These are phyloP conservation scores for Pilobolus umbonatus DNA, from an alignment of 192 early-diverging fungal species.

Conservation along the genomic window DNA sequence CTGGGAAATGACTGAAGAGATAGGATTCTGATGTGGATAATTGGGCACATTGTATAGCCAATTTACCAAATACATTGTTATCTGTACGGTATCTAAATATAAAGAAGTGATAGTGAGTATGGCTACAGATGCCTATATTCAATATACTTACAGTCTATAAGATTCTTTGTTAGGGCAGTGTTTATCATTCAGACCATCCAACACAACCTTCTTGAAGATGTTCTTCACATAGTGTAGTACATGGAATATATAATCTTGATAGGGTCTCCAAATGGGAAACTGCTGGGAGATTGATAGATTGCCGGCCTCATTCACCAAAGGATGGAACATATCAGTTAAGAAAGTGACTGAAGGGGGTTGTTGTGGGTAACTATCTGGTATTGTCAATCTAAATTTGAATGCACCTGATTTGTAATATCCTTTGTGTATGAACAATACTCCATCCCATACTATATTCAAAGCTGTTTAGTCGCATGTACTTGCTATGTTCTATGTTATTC, in stretches of 20 bases:
- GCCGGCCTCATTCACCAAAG: constrained; percentile 69
- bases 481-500: not conserved
- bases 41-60: constrained; percentile 70
- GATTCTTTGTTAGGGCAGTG: constrained; percentile 63
- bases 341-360: constrained; percentile 67
- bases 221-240: constrained; percentile 86
- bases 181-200: constrained; percentile 56
- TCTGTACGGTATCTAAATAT: constrained; percentile 53
- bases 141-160: constrained; percentile 46
- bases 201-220: constrained; percentile 73
- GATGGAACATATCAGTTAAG: constrained; percentile 76
- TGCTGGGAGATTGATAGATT: constrained; percentile 67
- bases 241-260: constrained; percentile 80
- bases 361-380: constrained; percentile 77
- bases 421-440: constrained; percentile 81
- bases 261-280: constrained; percentile 78
- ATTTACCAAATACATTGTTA: constrained; percentile 52
- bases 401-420: constrained; percentile 88
- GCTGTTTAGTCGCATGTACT: not conserved
- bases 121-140: not conserved
- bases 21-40: constrained; percentile 64
- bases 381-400: constrained; percentile 80
- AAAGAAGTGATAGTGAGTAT: not conserved
- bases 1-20: constrained; percentile 52
- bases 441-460: constrained; percentile 64